Base-by-base conservation (phyloP, 345 rosid genomes). In the Hirschfeldia incana region DNA sequence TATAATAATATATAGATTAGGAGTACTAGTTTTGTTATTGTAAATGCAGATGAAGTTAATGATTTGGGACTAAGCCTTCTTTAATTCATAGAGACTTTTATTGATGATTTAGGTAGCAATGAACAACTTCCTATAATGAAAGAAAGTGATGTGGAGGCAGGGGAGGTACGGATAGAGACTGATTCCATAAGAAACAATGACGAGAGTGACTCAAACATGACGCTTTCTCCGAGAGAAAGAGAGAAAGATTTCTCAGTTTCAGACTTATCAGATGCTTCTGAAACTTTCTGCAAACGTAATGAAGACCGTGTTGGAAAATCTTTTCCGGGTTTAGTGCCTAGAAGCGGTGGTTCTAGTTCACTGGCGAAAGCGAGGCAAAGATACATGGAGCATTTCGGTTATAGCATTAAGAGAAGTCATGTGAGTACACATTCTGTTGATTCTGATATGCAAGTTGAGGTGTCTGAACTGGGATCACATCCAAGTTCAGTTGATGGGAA, bases 381-480 rank as follows among this genome's bases (percentile, higher is more conserved):
- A 72, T 26, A 73, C 33, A 86, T 86, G 58, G 85, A 89, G 33
- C 84, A 70, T 57, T 75, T 80, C 4, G 87, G 85, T 76, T 85
- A 72, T 80, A 66, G 58, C 6, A 68, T 77, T 27, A 69, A 60
- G n/a, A 76, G 76, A 29, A 71, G 85, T 80, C 98, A 86, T 83
- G 84, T 86, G 63, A 85, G 88, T 21, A 68, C 87, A 16, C 81
- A 82, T 65, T 95, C 99, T 4, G 80, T 90, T 62, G 98, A 94
- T 57, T 95, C 99, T 51, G 99, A 93, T 76, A 83, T 95, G 87
- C 98, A 93, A 69, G 97, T 95, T 60, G 99, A 93, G 84, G 89
- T 95, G 65, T 95, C 99, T 4, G 99, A 93, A 81, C 61, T 81
- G 1, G 88, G 97, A 33, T 93, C 99, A 37, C 97, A 93, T 46